Evolutionary conservation across 495 filamentous ascomycete genomes (phyloP), one percentile per base, ranked within the genome.

Genomic region (Tuber umbilicatum): DNA sequence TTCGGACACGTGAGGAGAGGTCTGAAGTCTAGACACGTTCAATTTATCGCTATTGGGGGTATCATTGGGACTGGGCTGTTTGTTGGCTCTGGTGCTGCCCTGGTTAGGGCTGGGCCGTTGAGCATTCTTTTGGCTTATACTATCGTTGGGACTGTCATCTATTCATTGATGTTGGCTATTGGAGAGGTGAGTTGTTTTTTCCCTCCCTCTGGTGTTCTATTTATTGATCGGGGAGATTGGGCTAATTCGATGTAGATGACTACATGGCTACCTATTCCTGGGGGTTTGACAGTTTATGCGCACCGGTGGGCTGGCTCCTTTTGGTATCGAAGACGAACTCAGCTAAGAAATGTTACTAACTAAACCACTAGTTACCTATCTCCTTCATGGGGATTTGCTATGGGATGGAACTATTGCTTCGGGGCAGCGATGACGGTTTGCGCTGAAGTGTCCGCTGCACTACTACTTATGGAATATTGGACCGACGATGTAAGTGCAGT

Each of bases 321-420:
- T 35, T 5, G 16, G 35, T 17, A 3, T 14, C 27, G 4, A 10
- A 35, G 16, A 19, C 55, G 55, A 64, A 35, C 55, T 64, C 10
- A 64, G 3, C 55, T 35, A 64, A 35, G 14, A 14, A 3, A 9
- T 64, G 10, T 64, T 27, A 14, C 55, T 64, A 27, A 16, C 55
- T 64, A 27, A 64, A 4, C 37, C 5, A 35, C 40, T 64, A 79
- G 77, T 2, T 81, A 81, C 38, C 73, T 93, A 76, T 91, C 93
- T 75, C 91, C 91, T 16, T 91, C 90, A 79, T 86, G 94, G 81
- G 93, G 93, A 23, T 94, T 94, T 79, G 90, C 93, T 55, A 90
- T 90, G 79, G 93, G 93, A 3, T 81, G 79, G 79, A 81, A 81
- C 43, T 81, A 81, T 41, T 81, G 78, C 2, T 64, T 81, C 19